Evolutionary conservation across 2,329 filamentous ascomycete genomes (phyloP).

Genomic region (Aspergillus viridinutans): DNA sequence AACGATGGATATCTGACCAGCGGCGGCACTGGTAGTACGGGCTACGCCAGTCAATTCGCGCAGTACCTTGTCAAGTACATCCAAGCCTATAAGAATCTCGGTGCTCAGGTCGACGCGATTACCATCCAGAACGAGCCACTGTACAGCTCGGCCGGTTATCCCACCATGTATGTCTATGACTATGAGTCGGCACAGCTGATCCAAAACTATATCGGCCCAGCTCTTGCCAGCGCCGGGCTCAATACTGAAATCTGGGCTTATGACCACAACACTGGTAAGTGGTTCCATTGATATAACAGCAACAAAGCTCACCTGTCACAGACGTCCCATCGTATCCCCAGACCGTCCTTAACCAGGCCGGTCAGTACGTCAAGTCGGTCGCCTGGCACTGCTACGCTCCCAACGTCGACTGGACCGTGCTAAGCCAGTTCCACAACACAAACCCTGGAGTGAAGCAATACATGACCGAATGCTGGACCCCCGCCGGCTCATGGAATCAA

Average conservation of each 20-base stretch:
- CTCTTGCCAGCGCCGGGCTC: constrained; percentile 20
- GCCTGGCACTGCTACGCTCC: constrained; percentile 40
- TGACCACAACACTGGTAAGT: constrained; percentile 35
- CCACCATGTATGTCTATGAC: constrained; percentile 36
- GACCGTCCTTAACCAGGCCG: constrained; percentile 28
- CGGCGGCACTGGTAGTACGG: constrained; percentile 23
- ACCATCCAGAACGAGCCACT: constrained; percentile 39
- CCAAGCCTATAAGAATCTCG: constrained; percentile 29
- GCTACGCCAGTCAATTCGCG: constrained; percentile 29
- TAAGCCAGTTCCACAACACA: constrained; percentile 31
- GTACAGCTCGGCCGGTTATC: constrained; percentile 35
- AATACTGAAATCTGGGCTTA: constrained; percentile 31
- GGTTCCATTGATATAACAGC: too few species aligned
- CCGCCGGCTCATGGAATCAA: constrained; percentile 22
- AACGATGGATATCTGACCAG: constrained; percentile 24
- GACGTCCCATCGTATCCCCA: constrained; percentile 33
- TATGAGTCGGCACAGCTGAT: constrained; percentile 33
- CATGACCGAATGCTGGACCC: constrained; percentile 40
- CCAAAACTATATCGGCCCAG: constrained; percentile 26
- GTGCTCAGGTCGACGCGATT: constrained; percentile 33
- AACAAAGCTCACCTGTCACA: neutral
- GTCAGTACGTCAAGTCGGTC: constrained; percentile 25
- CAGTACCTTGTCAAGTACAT: constrained; percentile 38
- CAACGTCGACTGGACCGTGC: constrained; percentile 31
- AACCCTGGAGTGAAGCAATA: constrained; percentile 34